A percentile compares a stretch with the other conserved stretches of the same genome.
Evolutionary conservation across 2,329 filamentous ascomycete genomes (phyloP).

Genomic region (Penicillium concentricum): DNA sequence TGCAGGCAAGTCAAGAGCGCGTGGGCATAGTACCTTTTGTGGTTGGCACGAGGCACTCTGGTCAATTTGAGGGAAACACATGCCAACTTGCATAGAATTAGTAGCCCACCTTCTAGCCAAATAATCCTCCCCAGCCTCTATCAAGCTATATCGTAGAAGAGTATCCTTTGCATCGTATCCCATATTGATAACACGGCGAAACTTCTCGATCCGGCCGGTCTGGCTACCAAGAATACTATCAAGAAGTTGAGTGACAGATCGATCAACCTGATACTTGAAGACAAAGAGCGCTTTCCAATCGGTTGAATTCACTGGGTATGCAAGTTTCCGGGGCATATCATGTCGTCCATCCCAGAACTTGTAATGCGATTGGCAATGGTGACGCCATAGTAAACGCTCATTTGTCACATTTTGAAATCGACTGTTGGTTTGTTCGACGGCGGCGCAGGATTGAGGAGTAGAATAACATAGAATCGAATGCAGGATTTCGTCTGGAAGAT

Average conservation of each 20-base stretch:
- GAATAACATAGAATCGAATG: constrained; percentile 70
- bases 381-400: constrained; percentile 75
- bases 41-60: neutral
- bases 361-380: constrained; percentile 69
- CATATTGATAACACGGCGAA: constrained; percentile 67
- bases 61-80: constrained; percentile 7
- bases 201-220: constrained; percentile 65
- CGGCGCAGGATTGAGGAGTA: constrained; percentile 50
- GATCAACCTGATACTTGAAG: constrained; percentile 55
- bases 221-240: constrained; percentile 70
- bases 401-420: constrained; percentile 65
- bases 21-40: constrained; percentile 68
- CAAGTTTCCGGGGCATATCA: constrained; percentile 58
- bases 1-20: constrained; percentile 77
- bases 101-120: constrained; percentile 63
- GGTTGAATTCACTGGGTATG: constrained; percentile 53
- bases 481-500: constrained; percentile 80
- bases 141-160: constrained; percentile 64
- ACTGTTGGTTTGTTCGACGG: constrained; percentile 60
- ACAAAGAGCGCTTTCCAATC: constrained; percentile 74
- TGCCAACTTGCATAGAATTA: neutral
- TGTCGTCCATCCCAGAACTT: constrained; percentile 72
- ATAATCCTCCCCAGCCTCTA: constrained; percentile 66
- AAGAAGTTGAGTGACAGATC: constrained; percentile 55
- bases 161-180: constrained; percentile 90